Base-by-base conservation (phyloP, 2,329 filamentous ascomycete genomes). In the Alternaria alternata region DNA sequence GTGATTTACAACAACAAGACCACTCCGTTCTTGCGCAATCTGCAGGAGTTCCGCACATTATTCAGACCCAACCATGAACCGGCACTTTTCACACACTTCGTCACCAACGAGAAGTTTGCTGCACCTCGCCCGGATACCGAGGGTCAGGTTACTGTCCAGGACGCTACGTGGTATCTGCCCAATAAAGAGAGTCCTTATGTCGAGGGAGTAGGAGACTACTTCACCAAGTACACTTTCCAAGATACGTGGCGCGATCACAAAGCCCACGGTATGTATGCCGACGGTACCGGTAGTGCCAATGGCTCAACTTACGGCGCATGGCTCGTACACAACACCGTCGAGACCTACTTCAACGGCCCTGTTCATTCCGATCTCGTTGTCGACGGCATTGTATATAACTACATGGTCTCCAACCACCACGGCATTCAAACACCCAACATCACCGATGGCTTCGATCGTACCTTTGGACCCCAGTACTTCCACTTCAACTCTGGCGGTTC, bases 321-420 rank as follows among this genome's bases (percentile, higher is more conserved):
- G 87, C 75, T 89, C 14, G 86, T 89, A 1, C 86, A 88, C 83
- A 89, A 89, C 67, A 88, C 85, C 0, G 85, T 83, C 64, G 87
- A 89, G 52, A 88, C 86, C 0, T 88, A 88, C 65, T 88, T 85
- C 68, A 85, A 85, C 8, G 88, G 87, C 0, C 87, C 87, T 0
- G 75, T 87, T 3, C 87, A 89, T 72, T 88, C 87, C 0, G 88
- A 89, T 66, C 76, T 90, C 6, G 83, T 83, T 0, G 88, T 89
- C 0, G 88, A 89, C 65, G 87, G 87, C 0, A 89, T 89, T 47
- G 82, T 89, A 0, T 89, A 89, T 72, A 88, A 90, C 68, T 90
- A 89, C 67, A 59, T 72, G 53, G 68, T 72, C 6, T 71, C 68
- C 18, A 89, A 89, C 60, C 87, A 89, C 64, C 87, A 89, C 54